Evolutionary conservation across 768 basidiomycete species (phyloP).

Genomic region (Pleurotus sapidus): DNA sequence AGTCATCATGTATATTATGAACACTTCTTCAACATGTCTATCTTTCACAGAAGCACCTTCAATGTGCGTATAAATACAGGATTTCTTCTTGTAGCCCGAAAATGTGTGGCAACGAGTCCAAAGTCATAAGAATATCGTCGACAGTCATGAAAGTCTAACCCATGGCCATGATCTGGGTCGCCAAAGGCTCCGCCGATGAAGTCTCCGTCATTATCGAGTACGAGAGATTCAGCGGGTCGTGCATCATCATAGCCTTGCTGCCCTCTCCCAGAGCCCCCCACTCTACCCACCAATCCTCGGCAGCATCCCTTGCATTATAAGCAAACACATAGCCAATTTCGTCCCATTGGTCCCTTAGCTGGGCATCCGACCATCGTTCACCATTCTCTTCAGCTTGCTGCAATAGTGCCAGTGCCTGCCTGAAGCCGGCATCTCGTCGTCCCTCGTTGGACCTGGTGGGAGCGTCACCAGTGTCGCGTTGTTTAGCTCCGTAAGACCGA

Average conservation of each 20-base stretch:
- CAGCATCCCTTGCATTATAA: constrained; percentile 49
- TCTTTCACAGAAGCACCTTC: not conserved
- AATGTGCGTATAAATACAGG: not conserved
- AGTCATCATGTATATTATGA: not conserved
- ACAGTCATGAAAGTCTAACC: not conserved
- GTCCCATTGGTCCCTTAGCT: constrained; percentile 44
- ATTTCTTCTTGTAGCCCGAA: not conserved
- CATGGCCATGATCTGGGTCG: constrained; percentile 1
- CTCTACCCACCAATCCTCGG: constrained; percentile 59
- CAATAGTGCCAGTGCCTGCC: constrained; percentile 16
- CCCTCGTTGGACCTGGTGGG: constrained; percentile 37
- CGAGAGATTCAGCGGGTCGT: constrained; percentile 13
- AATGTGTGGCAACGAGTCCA: not conserved
- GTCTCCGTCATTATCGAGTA: constrained; percentile 12
- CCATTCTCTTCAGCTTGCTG: not conserved
- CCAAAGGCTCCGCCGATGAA: not conserved
- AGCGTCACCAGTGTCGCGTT: constrained; percentile 40
- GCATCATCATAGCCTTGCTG: constrained; percentile 17
- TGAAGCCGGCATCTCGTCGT: constrained; percentile 39
- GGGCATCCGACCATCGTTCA: constrained; percentile 36
- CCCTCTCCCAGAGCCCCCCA: constrained; percentile 43
- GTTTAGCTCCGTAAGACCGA: constrained; percentile 38
- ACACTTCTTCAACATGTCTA: not conserved
- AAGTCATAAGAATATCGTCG: not conserved
- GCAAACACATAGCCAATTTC: constrained; percentile 43